Conservation (phyloP, 257 asterid species). For the Nicotiana attenuata region DNA sequence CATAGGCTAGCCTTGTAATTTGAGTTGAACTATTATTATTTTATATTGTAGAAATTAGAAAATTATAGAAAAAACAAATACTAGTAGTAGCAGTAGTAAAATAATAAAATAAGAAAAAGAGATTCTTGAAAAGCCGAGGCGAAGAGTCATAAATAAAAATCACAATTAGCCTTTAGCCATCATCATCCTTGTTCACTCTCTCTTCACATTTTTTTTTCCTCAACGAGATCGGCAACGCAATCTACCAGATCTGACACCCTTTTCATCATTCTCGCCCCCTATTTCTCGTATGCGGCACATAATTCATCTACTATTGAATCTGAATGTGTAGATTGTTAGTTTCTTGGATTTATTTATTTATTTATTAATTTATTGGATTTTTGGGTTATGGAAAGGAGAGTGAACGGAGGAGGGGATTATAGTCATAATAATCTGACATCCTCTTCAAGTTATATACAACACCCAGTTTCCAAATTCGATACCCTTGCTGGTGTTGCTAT, state of each 20-base stretch:
- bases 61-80: neutral
- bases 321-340: constrained; percentile 4
- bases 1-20: neutral
- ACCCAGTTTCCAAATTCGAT: constrained; percentile 68
- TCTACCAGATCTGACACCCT: neutral
- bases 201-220: neutral
- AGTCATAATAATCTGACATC: constrained; percentile 22
- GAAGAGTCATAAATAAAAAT: neutral
- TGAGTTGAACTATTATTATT: neutral
- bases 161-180: too few relatives aligned
- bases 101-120: neutral
- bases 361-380: neutral
- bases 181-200: neutral
- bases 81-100: neutral
- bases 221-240: constrained; percentile 3
- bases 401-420: constrained; percentile 33
- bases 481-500: constrained; percentile 90
- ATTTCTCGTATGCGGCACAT: neutral
- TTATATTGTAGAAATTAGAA: too few relatives aligned
- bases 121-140: neutral
- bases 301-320: neutral
- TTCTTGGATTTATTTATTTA: neutral
- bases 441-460: constrained; percentile 35
- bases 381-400: constrained; percentile 34
- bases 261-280: neutral